These are phyloP conservation scores for Catunica adiposa DNA, from an alignment of 2,329 filamentous ascomycete genomes.

Conservation along the genomic window DNA sequence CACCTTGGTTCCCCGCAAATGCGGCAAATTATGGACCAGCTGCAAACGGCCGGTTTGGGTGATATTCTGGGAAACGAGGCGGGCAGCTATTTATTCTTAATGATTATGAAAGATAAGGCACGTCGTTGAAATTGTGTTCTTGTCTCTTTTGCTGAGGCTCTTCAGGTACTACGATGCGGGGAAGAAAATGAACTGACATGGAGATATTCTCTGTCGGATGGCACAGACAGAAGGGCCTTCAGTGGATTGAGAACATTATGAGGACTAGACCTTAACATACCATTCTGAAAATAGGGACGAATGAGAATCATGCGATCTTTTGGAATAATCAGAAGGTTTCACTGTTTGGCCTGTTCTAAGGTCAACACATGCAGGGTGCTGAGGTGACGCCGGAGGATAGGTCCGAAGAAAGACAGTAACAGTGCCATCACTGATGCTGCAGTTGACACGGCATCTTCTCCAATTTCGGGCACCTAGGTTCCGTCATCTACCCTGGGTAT, in stretches of 20 bases:
- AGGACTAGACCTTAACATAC: not conserved
- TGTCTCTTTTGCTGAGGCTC: not conserved
- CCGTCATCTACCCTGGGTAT: no score
- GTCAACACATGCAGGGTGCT: not conserved
- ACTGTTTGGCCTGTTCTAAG: not conserved
- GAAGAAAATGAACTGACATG: not conserved
- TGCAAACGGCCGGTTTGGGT: not conserved
- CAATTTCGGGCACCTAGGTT: no score
- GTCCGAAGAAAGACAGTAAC: not conserved
- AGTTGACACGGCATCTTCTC: no score
- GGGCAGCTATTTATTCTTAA: not conserved
- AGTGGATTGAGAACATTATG: not conserved
- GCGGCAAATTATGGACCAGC: not conserved
- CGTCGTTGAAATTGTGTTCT: not conserved
- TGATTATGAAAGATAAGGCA: not conserved
- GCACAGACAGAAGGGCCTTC: no score
- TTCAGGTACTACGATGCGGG: no score
- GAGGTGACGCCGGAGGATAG: not conserved
- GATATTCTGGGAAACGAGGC: not conserved
- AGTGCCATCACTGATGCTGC: no score
- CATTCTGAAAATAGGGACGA: not conserved
- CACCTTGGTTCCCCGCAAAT: not conserved
- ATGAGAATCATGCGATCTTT: not conserved
- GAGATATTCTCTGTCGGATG: not conserved
- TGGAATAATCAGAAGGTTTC: not conserved